A percentile compares a stretch with the other conserved stretches of the same genome.
phyloP scores from a whole-genome alignment of 192 early-diverging fungal species.

The Backusella luteola region DNA sequence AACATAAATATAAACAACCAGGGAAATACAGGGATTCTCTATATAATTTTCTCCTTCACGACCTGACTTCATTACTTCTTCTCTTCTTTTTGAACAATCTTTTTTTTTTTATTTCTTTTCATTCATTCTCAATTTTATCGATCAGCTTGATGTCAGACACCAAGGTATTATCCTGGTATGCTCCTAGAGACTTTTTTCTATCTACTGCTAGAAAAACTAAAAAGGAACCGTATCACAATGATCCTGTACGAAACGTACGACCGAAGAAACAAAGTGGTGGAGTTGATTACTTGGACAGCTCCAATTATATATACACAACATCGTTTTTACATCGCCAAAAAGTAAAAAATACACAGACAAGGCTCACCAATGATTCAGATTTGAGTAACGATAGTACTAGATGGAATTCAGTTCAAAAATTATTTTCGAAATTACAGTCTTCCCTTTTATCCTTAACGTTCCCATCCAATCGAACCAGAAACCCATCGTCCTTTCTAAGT shows the following conservation, averaged over 20 bases:
- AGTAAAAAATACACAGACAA: background rate
- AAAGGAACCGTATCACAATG: background rate
- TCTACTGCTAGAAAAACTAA: background rate
- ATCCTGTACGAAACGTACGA: background rate
- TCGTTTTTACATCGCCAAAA: background rate
- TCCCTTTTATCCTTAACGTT: background rate
- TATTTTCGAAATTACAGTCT: background rate
- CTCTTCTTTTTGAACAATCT: background rate
- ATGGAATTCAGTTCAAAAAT: background rate
- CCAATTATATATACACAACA: background rate
- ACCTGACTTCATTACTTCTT: background rate
- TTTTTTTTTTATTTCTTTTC: background rate
- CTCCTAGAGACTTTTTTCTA: background rate
- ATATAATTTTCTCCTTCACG: background rate
- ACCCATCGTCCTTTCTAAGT: background rate
- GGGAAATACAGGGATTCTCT: background rate
- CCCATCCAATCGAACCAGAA: background rate
- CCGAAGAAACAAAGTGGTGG: background rate
- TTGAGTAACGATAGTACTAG: background rate
- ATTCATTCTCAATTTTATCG: background rate
- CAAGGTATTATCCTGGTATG: background rate
- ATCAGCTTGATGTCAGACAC: background rate
- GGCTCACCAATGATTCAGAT: background rate
- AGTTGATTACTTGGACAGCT: background rate
- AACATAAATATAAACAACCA: conserved; percentile 6